A percentile compares a stretch with the other conserved stretches of the same genome.
These are phyloP conservation scores for Penicillium cinerascens DNA, from an alignment of 495 filamentous ascomycete species.

Conservation along the genomic window DNA sequence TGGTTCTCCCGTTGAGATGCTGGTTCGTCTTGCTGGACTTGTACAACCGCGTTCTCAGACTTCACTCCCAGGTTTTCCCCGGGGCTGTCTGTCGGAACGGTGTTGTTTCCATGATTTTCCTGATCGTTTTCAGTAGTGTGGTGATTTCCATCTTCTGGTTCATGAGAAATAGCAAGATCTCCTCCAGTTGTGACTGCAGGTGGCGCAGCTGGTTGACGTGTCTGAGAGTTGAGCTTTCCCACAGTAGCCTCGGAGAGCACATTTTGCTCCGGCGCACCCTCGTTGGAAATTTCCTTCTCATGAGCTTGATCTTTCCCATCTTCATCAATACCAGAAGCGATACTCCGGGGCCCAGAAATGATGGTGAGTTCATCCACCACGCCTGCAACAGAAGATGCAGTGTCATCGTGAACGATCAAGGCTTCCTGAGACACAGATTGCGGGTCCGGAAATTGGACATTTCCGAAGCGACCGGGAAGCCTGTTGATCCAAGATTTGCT, in stretches of 20 bases:
- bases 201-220: neutral
- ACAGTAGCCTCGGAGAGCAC: constrained; percentile 1
- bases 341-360: constrained; percentile 19
- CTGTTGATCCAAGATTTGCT: constrained; percentile 18
- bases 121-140: neutral
- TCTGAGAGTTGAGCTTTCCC: neutral
- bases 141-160: neutral
- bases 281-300: neutral
- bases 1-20: neutral
- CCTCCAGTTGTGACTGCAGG: neutral
- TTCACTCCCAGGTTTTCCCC: neutral
- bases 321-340: constrained; percentile 5
- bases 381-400: constrained; percentile 24
- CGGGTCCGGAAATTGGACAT: constrained; percentile 4
- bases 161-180: neutral
- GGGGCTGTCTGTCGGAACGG: neutral
- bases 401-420: constrained; percentile 20
- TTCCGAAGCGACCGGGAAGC: constrained; percentile 15
- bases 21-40: neutral
- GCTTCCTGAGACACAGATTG: constrained; percentile 28
- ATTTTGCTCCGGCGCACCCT: neutral
- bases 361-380: constrained; percentile 25
- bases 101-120: neutral
- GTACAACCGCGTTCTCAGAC: neutral
- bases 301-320: neutral